Percentiles rank a stretch among this genome's conserved stretches.
Conservation (phyloP, 106 monocot genomes). For the Chionographis japonica region DNA sequence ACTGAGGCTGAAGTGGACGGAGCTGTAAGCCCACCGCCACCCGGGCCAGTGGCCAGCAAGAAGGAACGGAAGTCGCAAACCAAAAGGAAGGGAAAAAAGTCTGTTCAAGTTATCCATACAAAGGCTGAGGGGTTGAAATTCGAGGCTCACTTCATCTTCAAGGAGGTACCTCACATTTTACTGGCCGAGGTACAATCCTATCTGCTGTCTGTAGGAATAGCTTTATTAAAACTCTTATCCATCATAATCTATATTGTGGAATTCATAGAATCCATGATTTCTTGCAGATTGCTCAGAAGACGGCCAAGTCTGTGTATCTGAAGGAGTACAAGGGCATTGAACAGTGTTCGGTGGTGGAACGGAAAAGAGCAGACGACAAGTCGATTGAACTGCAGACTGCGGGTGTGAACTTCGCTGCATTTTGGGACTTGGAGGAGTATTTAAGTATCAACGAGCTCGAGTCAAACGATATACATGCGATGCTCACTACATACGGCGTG, state of each 20-base stretch:
- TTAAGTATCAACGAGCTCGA: conserved; percentile 43
- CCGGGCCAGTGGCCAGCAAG: neutral
- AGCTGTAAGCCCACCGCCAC: conserved; percentile 12
- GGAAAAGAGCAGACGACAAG: conserved; percentile 8
- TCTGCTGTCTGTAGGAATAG: neutral
- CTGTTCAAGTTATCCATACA: conserved; percentile 21
- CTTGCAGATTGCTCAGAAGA: conserved; percentile 73
- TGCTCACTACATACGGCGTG: conserved; percentile 79
- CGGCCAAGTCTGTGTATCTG: conserved; percentile 62
- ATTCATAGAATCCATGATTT: neutral
- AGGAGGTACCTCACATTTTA: conserved; percentile 56
- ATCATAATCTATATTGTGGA: neutral
- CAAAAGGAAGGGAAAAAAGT: neutral
- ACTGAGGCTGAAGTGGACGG: conserved; percentile 12
- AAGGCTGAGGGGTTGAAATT: conserved; percentile 43
- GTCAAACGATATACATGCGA: conserved; percentile 74
- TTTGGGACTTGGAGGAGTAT: conserved; percentile 53
- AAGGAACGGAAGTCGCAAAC: conserved; percentile 7
- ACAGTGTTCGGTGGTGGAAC: conserved; percentile 43
- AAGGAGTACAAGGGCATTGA: conserved; percentile 55
- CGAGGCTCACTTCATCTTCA: conserved; percentile 49
- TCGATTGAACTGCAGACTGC: conserved; percentile 44
- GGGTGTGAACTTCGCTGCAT: conserved; percentile 64
- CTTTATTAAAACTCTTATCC: neutral
- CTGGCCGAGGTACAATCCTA: conserved; percentile 63